Evolutionary conservation across 768 basidiomycete genomes (phyloP), one percentile per base, ranked within the genome.

Genomic region (Mycena capillaripes): DNA sequence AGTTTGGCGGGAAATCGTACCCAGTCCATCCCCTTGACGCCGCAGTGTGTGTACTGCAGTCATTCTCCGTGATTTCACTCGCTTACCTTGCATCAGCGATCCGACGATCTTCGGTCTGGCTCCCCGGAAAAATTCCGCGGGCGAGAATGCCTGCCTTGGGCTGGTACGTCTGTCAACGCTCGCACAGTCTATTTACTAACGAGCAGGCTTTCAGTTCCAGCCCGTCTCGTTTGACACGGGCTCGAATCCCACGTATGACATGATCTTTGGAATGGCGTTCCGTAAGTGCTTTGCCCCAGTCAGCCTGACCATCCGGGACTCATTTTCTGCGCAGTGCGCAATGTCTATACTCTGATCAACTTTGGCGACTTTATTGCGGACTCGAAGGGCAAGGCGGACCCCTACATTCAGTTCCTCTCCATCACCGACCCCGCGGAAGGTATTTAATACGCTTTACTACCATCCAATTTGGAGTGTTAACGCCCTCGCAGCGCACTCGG

Each of bases 191-290:
- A 7, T 23, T 9, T 25, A 36, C 16, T 68, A 34, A 42, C 52
- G 42, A 27, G 23, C 8, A 8, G 25, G 12, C 17, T 38, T 61
- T 36, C 74, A 94, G 89, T 95, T 94, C 86, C 94, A 95, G 85
- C 94, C 94, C 2, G 93, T 95, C 73, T 95, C 82, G 91, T 92
- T 83, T 73, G 94, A 48, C 87, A 93, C 30, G 92, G 93, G 73
- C 87, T 92, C 8, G 30, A 59, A 56, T 36, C 73, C 73, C 17
- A 75, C 70, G 78, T 95, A 93, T 73, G 94, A 95, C 75, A 91
- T 95, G 86, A 93, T 95, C 76, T 86, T 95, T 58, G 94, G 94
- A 73, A 94, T 94, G 93, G 88, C 87, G 64, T 94, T 95, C 84
- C 67, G 93, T 95, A 81, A 75, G 92, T 81, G 5, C 52, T 44